Conservation (phyloP, 23 red algal genomes). For the Gracilariopsis chorda region DNA sequence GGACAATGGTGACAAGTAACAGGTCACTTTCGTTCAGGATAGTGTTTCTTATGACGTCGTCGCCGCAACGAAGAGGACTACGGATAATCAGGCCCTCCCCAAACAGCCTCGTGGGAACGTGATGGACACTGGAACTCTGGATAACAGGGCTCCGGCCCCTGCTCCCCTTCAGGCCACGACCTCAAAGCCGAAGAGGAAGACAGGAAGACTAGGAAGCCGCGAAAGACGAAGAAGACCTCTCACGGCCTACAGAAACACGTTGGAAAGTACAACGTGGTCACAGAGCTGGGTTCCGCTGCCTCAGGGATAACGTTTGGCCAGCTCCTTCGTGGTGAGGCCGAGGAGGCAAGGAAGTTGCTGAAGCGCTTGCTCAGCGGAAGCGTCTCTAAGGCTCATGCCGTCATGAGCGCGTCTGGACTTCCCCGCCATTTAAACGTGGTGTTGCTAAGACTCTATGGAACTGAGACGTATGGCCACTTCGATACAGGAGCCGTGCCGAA, state of each 20-base stretch:
- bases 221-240: neutral
- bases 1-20: neutral
- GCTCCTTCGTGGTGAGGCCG: conserved; percentile 15
- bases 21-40: neutral
- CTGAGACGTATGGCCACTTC: neutral
- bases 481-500: conserved; percentile 6
- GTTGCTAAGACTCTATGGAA: neutral
- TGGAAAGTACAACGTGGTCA: conserved; percentile 12
- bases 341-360: neutral
- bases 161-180: neutral
- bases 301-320: neutral
- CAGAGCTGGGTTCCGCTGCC: neutral
- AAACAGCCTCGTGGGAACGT: neutral
- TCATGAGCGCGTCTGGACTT: neutral
- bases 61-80: neutral
- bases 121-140: neutral
- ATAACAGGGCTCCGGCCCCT: neutral
- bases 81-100: neutral
- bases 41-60: neutral
- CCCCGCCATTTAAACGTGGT: conserved; percentile 31
- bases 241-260: neutral
- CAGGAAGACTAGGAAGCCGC: neutral
- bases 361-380: neutral
- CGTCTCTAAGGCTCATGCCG: neutral
- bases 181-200: neutral